Evolutionary conservation across 345 rosid genomes (phyloP), one percentile per base, ranked within the genome.

Genomic region (Nephelium lappaceum): DNA sequence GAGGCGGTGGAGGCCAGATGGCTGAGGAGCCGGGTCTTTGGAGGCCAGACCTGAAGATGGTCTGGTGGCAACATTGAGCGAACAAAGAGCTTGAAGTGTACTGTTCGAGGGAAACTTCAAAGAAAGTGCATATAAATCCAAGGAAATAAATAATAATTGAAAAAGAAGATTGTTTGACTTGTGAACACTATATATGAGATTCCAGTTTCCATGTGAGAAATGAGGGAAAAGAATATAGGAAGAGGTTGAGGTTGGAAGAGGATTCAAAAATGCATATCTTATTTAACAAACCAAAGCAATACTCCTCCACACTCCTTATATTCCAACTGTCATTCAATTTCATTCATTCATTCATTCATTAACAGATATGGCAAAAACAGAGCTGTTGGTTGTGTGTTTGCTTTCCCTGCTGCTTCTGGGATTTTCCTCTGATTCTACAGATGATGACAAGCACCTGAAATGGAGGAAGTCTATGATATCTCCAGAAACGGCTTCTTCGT

Each of bases 401-500:
- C 38, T 42, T 0, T 65, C 45, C 69, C 3, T 2, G 69, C 73
- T 24, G 36, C 42, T 79, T 57, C 45, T 77, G 78, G 58, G 72
- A 18, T 57, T 83, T 5, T 75, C 82, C 14, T 60, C 75, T 8
- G 72, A 77, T 60, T 69, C 76, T 21, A 57, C 25, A 45, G 36
- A 31, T 68, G 73, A 64, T 57, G 67, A 75, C 8, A 72, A 24
- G 15, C 75, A 77, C 23, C 77, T 41, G 31, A 55, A 79, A 11
- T 71, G 83, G 82, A 81, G 81, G 24, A 81, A 83, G 71, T 81
- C 81, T 39, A 53, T 79, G 69, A 14, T 69, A 0, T 60, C 85
- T 5, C 71, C 55, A 31, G 77, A 69, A 69, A 24, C 72, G 6
- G 27, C 55, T 14, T 43, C 83, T 10, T 81, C 87, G 5, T 71